Conservation (phyloP, 2,329 filamentous ascomycete species). For the Blastomyces silverae region DNA sequence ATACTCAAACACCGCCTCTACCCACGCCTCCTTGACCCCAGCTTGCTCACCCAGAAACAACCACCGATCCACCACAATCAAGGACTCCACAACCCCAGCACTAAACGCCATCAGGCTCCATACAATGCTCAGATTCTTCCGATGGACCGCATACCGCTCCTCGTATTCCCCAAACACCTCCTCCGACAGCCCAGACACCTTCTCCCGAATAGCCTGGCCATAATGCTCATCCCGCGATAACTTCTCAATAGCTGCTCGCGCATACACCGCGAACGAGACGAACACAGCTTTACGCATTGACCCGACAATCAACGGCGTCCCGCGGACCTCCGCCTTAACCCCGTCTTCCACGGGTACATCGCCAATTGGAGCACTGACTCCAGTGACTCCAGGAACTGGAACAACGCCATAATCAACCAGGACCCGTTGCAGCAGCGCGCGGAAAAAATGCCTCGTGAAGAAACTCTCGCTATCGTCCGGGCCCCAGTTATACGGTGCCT, state of each 20-base stretch:
- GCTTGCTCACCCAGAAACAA: constrained; percentile 75
- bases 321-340: constrained; percentile 30
- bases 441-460: constrained; percentile 89
- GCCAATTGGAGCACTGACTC: constrained; percentile 26
- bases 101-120: constrained; percentile 98
- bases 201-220: constrained; percentile 55
- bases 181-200: constrained; percentile 63
- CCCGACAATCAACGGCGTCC: constrained; percentile 79
- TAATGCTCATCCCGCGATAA: constrained; percentile 56
- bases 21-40: constrained; percentile 70
- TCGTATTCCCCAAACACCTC: constrained; percentile 70
- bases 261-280: constrained; percentile 64
- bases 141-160: constrained; percentile 54
- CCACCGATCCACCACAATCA: constrained; percentile 89
- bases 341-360: constrained; percentile 21
- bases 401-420: constrained; percentile 80
- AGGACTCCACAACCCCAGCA: constrained; percentile 76
- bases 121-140: constrained; percentile 75
- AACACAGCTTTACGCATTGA: constrained; percentile 77
- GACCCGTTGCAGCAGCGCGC: constrained; percentile 83
- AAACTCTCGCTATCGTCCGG: constrained; percentile 72
- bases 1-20: constrained; percentile 90
- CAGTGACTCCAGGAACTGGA: constrained; percentile 45
- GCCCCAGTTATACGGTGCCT: constrained; percentile 91
- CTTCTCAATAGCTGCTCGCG: constrained; percentile 73